Base-by-base conservation (phyloP, 2,329 filamentous ascomycete genomes). In the Fusarium sp. region DNA sequence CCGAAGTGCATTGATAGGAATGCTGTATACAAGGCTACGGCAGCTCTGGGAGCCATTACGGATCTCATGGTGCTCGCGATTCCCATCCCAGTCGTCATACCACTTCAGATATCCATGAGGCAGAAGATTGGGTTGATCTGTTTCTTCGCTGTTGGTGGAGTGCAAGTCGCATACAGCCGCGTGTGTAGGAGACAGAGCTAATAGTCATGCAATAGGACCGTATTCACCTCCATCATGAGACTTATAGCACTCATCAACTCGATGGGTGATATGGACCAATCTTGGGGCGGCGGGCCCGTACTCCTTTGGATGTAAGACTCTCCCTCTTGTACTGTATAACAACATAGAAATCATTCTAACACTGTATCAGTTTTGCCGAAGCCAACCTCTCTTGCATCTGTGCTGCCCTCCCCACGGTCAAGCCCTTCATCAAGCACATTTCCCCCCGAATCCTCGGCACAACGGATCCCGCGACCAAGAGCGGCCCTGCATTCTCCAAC, bases 331-430 rank as follows among this genome's bases (percentile, higher is more conserved):
- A 1, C 4, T 10, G 8, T 27, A 18, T 8, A 47, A 47, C 22
- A 1, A 4, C 14, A 18, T 47, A 4, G 7, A 2, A 6, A 2
- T 0, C n/a, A 7, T 47, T 22, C 25, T 63, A 3, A 60, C 2
- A 5, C 4, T 36, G 2, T 27, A 5, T 6, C 22, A 74, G 72
- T 11, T 65, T 74, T 16, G 71, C 65, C 2, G 68, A 74, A 22
- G 62, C 68, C 9, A 74, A 74, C 4, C 71, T 74, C 10, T 74
- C 72, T 4, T 68, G 68, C 5, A 74, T 74, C 4, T 74, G 71
- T 16, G 72, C 62, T 3, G 63, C 64, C 4, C 60, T 74, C 0
- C 64, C 72, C 5, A 74, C 71, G 0, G 25, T 74, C n/a, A 69
- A 71, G 2, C 72, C 59, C 1, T 74, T 74, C 13, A 16, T 74